phyloP scores from a whole-genome alignment of 768 basidiomycete genomes.

The Phlegmacium glaucopus region DNA sequence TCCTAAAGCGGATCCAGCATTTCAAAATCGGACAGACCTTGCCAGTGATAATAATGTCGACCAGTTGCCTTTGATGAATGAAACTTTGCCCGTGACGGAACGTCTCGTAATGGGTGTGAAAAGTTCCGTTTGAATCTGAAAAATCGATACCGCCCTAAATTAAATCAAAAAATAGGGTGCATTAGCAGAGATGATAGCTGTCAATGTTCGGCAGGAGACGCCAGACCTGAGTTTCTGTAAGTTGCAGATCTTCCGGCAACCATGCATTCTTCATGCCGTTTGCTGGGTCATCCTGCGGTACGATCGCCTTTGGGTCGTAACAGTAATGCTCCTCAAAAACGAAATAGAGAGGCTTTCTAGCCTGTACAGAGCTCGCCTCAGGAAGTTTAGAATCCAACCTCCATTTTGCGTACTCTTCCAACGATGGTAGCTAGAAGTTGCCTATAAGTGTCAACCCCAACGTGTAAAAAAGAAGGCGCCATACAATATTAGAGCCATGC shows the following conservation, averaged over 20 bases:
- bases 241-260: slow-evolving; percentile 38
- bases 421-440: slow-evolving; percentile 32
- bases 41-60: slow-evolving; percentile 53
- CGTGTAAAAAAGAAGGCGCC: slow-evolving; percentile 6
- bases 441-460: not conserved
- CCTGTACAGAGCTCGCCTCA: slow-evolving; percentile 28
- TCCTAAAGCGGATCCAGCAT: not conserved
- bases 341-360: slow-evolving; percentile 46
- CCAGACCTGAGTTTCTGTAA: slow-evolving; percentile 38
- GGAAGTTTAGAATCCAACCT: slow-evolving; percentile 22
- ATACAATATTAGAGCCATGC: slow-evolving; percentile 47
- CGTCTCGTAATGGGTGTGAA: slow-evolving; percentile 37
- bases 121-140: slow-evolving; percentile 31
- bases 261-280: slow-evolving; percentile 42
- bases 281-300: slow-evolving; percentile 31
- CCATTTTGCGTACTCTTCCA: slow-evolving; percentile 38
- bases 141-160: slow-evolving; percentile 48
- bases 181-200: not conserved
- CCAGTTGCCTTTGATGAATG: slow-evolving; percentile 19
- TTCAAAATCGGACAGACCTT: slow-evolving; percentile 31
- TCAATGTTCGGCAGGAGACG: not conserved
- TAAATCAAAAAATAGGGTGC: not conserved
- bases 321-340: slow-evolving; percentile 47
- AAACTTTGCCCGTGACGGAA: slow-evolving; percentile 18
- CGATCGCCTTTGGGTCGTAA: slow-evolving; percentile 26